Evolutionary conservation across 768 basidiomycete species (phyloP).

Genomic region (Chlorophyllum brunneum): DNA sequence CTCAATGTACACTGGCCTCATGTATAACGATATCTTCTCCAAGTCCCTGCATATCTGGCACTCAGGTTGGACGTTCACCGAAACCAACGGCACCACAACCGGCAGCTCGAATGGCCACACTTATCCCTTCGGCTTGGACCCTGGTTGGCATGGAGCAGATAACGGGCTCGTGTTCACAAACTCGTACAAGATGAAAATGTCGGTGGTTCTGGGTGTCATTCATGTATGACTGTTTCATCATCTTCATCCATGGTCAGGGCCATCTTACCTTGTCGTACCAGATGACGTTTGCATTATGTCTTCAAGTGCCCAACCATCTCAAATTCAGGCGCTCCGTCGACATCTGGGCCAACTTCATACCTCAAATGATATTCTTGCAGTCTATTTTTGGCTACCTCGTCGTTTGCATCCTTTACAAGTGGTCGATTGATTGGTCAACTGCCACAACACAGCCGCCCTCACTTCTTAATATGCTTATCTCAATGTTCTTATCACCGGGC

Average conservation of each 20-base stretch:
- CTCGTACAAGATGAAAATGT: conserved; percentile 99
- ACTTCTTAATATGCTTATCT: conserved; percentile 92
- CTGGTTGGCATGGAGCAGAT: conserved; percentile 90
- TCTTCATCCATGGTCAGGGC: conserved; percentile 4
- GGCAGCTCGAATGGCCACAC: conserved; percentile 59
- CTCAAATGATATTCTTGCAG: conserved; percentile 95
- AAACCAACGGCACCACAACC: conserved; percentile 39
- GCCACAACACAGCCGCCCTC: conserved; percentile 74
- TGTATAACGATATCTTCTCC: conserved; percentile 99
- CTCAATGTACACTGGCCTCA: conserved; percentile 92
- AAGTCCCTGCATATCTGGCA: conserved; percentile 83
- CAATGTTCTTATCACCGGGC: conserved; percentile 93
- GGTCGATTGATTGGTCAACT: conserved; percentile 88
- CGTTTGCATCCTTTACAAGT: conserved; percentile 94
- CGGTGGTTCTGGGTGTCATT: conserved; percentile 90
- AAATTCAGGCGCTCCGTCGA: conserved; percentile 85
- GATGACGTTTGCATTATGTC: conserved; percentile 98
- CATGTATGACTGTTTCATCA: conserved; percentile 57
- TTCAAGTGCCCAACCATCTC: conserved; percentile 94
- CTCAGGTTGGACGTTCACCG: conserved; percentile 83
- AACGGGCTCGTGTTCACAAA: conserved; percentile 93
- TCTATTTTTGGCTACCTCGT: conserved; percentile 98
- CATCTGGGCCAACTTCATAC: conserved; percentile 93
- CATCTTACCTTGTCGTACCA: conserved; percentile 28
- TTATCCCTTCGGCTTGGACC: conserved; percentile 96